These are phyloP conservation scores for Aspergillus neoniger DNA, from an alignment of 2,329 filamentous ascomycete genomes.

Conservation along the genomic window DNA sequence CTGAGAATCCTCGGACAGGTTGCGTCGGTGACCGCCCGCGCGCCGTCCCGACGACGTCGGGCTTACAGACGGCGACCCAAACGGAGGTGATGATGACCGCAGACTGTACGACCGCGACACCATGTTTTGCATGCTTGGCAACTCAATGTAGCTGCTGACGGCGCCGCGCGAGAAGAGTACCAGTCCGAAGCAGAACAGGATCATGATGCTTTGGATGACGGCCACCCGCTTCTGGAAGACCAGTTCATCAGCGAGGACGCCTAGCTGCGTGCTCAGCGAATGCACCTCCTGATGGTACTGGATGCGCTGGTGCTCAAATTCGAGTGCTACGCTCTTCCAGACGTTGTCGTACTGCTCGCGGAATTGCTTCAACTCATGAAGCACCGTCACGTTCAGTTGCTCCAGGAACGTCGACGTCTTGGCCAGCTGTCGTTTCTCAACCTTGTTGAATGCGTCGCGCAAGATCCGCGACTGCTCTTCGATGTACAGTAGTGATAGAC, in stretches of 20 bases:
- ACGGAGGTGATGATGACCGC: conserved; percentile 39
- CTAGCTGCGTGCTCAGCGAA: conserved; percentile 77
- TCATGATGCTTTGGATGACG: conserved; percentile 83
- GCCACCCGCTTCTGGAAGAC: conserved; percentile 83
- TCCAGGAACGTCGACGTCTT: conserved; percentile 82
- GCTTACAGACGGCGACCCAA: conserved; percentile 40
- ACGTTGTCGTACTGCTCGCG: conserved; percentile 90
- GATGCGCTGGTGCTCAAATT: conserved; percentile 84
- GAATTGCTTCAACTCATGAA: conserved; percentile 75
- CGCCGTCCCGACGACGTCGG: conserved; percentile 37
- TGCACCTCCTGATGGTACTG: conserved; percentile 80
- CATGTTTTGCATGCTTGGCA: conserved; percentile 50
- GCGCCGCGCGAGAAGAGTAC: conserved; percentile 70
- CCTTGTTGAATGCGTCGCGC: conserved; percentile 79
- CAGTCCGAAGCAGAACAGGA: conserved; percentile 82
- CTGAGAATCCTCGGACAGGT: conserved; percentile 40
- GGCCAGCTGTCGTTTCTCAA: conserved; percentile 83
- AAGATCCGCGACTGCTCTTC: conserved; percentile 92
- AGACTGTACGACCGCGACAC: conserved; percentile 48
- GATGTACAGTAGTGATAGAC: conserved; percentile 90
- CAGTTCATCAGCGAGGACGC: conserved; percentile 90
- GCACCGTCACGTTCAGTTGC: conserved; percentile 81
- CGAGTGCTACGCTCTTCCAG: conserved; percentile 93
- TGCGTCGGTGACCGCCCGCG: conserved; percentile 30
- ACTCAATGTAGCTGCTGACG: conserved; percentile 47